Base-by-base conservation (phyloP, 371 early-diverging fungal genomes). In the Batrachochytrium dendrobatidis region DNA sequence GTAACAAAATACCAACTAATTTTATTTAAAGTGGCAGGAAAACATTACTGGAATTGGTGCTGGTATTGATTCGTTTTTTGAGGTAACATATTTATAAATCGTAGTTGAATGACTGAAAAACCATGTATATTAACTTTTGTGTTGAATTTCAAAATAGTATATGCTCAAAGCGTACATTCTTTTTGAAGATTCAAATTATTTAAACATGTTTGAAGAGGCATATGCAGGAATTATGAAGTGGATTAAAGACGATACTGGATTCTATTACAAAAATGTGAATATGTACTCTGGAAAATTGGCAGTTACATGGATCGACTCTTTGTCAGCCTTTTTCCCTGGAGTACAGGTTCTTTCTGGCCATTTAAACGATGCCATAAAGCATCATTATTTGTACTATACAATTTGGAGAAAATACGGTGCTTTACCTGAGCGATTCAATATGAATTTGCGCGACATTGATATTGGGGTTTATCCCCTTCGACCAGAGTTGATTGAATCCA, bases 401-500 rank as follows among this genome's bases (percentile, higher is more conserved):
- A 77, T 95, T 15, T 95, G 96, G 95, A 75, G 77, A 33, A 76
- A 80, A 56, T 95, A 86, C 61, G 83, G 81, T 34, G 88, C 87
- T 1, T 60, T 95, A 26, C 95, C 96, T 0, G 97, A 95, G 69
- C 75, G 91, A 15, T 95, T 86, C 69, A 84, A 93, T 61, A 82
- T 88, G 65, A 65, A 73, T 32, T 56, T 73, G 7, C 79, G 84
- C 55, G 67, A 71, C 1, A 77, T 85, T 1, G 81, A 80, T 55
- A 78, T 93, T 10, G 62, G 34, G 2, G 22, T 73, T 1, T 95
- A 95, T 63, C 93, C 94, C 1, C 71, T 95, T 35, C 75, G 98
- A 0, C 98, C 98, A 3, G 98, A 97, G 65, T 86, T 95, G 61
- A 76, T 91, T 22, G 98, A 97, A 70, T 91, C 91, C 6, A 95